These are phyloP conservation scores for Penicillium odoratum DNA, from an alignment of 495 filamentous ascomycete genomes.

Conservation along the genomic window DNA sequence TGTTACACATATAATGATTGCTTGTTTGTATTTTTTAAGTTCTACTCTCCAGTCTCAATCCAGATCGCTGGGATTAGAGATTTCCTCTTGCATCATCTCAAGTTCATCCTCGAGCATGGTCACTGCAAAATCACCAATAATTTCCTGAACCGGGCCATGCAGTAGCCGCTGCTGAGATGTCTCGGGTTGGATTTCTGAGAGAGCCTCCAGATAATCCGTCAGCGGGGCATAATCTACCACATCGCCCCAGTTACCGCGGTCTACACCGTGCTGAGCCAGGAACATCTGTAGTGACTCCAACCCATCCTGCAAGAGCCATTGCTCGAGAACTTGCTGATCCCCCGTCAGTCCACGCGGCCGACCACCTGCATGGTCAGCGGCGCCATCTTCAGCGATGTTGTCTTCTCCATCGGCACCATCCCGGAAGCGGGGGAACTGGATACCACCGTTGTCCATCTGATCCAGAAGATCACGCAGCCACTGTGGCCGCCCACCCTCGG, in stretches of 20 bases:
- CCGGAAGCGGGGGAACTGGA: conserved; percentile 28
- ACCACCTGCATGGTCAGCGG: background rate
- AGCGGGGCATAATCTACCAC: conserved; percentile 38
- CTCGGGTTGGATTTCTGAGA: conserved; percentile 31
- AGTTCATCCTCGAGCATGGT: conserved; percentile 44
- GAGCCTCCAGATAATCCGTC: conserved; percentile 40
- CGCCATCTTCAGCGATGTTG: background rate
- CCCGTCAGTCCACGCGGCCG: conserved; percentile 26
- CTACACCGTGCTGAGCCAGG: conserved; percentile 43
- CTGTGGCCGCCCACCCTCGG: conserved; percentile 35
- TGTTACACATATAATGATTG: too few relatives aligned
- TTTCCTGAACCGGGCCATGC: conserved; percentile 34
- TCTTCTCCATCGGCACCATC: background rate
- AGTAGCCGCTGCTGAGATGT: conserved; percentile 30
- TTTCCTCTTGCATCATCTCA: conserved; percentile 32
- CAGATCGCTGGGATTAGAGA: conserved; percentile 11
- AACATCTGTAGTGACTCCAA: conserved; percentile 38
- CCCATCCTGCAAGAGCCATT: conserved; percentile 40
- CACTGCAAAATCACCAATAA: conserved; percentile 42
- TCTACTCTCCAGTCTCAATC: background rate
- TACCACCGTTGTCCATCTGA: conserved; percentile 35
- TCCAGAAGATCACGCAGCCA: conserved; percentile 46
- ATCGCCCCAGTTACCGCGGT: conserved; percentile 47
- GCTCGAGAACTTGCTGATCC: conserved; percentile 35
- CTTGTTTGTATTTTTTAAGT: too few relatives aligned